Conservation (phyloP, 306 rosid genomes). For the Sicyos baderoa region DNA sequence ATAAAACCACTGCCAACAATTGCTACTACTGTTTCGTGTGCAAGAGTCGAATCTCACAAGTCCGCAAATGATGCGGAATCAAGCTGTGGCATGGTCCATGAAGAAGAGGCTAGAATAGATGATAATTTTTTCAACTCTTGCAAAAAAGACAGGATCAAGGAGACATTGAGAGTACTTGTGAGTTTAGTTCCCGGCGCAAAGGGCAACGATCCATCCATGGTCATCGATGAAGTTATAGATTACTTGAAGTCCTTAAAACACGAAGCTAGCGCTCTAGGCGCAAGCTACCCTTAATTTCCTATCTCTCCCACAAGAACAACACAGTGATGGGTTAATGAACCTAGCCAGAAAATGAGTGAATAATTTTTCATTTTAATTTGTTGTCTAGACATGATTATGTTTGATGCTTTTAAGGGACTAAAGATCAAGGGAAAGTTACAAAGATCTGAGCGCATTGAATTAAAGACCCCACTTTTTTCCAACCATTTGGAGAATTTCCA, state of each 20-base stretch:
- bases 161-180: conserved; percentile 53
- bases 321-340: conserved; percentile 35
- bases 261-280: conserved; percentile 37
- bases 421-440: conserved; percentile 34
- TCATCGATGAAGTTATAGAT: conserved; percentile 64
- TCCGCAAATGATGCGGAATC: conserved; percentile 47
- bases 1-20: conserved; percentile 27
- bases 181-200: conserved; percentile 64
- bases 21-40: conserved; percentile 34
- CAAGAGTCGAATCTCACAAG: conserved; percentile 29
- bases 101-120: conserved; percentile 23
- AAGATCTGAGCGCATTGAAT: conserved; percentile 43
- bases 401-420: conserved; percentile 42
- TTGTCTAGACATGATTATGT: conserved; percentile 40
- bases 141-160: conserved; percentile 46
- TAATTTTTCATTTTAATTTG: conserved; percentile 25
- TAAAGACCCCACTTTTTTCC: conserved; percentile 39
- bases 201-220: conserved; percentile 60
- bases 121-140: conserved; percentile 20
- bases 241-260: conserved; percentile 58
- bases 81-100: conserved; percentile 28
- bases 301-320: conserved; percentile 26
- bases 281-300: conserved; percentile 15
- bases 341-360: conserved; percentile 26
- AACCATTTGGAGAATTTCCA: conserved; percentile 39